phyloP scores from a whole-genome alignment of 2,329 filamentous ascomycete species.

The Cryphonectria carpinicola region DNA sequence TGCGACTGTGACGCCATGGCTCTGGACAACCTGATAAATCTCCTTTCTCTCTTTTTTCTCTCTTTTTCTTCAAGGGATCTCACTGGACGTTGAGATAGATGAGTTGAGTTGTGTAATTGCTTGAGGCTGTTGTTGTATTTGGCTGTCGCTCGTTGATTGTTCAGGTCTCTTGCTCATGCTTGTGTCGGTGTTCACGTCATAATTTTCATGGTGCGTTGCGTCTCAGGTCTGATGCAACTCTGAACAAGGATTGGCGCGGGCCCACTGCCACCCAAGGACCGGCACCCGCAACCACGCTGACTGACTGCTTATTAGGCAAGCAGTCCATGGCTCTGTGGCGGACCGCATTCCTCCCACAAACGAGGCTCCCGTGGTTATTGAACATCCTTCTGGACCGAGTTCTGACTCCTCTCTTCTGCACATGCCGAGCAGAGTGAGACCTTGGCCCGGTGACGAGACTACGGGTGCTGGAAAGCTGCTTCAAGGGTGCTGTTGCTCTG shows the following conservation, averaged over 20 bases:
- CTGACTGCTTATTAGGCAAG: background rate
- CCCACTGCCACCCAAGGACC: background rate
- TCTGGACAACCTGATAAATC: no score
- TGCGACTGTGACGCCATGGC: slow-evolving; percentile 12
- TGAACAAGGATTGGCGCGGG: background rate
- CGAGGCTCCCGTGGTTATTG: no score
- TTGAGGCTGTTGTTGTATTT: background rate
- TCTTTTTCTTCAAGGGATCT: background rate
- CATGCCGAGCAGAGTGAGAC: no score
- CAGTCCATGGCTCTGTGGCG: no score
- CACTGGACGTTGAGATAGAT: background rate
- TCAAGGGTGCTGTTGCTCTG: no score
- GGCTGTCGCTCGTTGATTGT: no score
- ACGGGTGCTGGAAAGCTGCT: no score
- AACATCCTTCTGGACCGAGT: no score
- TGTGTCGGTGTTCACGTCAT: background rate
- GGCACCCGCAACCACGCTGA: background rate
- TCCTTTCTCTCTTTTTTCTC: background rate
- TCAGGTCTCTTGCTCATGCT: no score
- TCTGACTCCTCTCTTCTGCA: no score
- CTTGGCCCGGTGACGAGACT: no score
- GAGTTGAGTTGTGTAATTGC: background rate
- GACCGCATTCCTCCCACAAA: no score
- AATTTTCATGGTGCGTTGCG: background rate
- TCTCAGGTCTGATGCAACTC: background rate